Percentiles rank a stretch among this genome's conserved stretches.
These are phyloP conservation scores for Pythium brassicae DNA, from an alignment of 352 stramenopile species.

Conservation along the genomic window DNA sequence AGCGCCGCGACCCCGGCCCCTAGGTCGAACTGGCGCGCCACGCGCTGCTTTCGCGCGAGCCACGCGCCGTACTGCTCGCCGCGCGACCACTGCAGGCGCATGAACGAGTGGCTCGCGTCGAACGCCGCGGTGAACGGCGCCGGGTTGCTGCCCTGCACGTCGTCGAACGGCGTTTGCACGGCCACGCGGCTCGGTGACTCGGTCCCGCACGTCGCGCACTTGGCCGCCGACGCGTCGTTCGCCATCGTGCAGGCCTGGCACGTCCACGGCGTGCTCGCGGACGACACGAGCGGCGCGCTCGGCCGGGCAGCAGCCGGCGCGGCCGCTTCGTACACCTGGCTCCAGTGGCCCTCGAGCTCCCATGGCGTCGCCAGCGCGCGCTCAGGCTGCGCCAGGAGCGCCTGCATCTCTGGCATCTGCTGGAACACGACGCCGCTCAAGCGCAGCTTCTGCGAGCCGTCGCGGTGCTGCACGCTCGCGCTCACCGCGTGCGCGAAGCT, in stretches of 20 bases:
- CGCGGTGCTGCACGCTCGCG: slow-evolving; percentile 45
- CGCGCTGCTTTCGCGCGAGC: slow-evolving; percentile 47
- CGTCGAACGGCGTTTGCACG: slow-evolving; percentile 23
- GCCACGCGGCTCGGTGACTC: slow-evolving; percentile 36
- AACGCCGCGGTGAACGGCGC: slow-evolving; percentile 68
- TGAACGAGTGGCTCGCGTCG: slow-evolving; percentile 55
- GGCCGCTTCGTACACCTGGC: slow-evolving; percentile 45
- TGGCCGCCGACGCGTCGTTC: slow-evolving; percentile 51
- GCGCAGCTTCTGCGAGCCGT: slow-evolving; percentile 43
- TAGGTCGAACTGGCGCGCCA: slow-evolving; percentile 35
- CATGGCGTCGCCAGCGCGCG: slow-evolving; percentile 21
- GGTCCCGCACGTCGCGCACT: slow-evolving; percentile 74
- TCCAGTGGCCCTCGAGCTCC: slow-evolving; percentile 79
- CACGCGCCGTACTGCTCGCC: slow-evolving; percentile 80
- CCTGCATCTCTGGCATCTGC: slow-evolving; percentile 46
- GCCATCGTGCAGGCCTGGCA: slow-evolving; percentile 77
- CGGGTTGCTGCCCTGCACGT: slow-evolving; percentile 60
- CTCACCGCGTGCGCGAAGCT: slow-evolving; percentile 55
- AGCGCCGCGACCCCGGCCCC: slow-evolving; percentile 22
- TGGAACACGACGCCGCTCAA: slow-evolving; percentile 59
- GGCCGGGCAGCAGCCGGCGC: slow-evolving; percentile 8
- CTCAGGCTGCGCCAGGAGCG: slow-evolving; percentile 29
- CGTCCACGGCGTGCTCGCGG: slow-evolving; percentile 38
- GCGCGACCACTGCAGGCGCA: slow-evolving; percentile 77
- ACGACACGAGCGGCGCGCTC: slow-evolving; percentile 16